phyloP scores from a whole-genome alignment of 495 filamentous ascomycete species.

The Melanomma pulvis-pyrius region DNA sequence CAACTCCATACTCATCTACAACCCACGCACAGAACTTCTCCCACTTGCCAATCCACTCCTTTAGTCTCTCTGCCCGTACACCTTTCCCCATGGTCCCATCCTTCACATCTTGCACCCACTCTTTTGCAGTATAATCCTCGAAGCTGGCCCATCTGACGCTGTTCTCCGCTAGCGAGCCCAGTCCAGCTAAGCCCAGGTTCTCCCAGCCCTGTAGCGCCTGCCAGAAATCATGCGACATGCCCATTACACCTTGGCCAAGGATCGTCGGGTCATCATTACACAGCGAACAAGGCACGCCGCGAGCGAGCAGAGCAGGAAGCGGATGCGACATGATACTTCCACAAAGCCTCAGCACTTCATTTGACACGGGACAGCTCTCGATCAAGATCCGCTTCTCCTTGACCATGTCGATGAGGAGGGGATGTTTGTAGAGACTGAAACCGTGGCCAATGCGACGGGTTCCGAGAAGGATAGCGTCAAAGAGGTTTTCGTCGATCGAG shows the following conservation, averaged over 20 bases:
- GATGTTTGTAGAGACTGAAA: slow-evolving; percentile 87
- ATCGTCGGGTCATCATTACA: slow-evolving; percentile 87
- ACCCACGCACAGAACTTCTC: slow-evolving; percentile 93
- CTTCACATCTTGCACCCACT: slow-evolving; percentile 71
- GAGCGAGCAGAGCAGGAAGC: slow-evolving; percentile 79
- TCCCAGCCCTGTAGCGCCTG: slow-evolving; percentile 84
- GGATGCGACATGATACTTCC: slow-evolving; percentile 77
- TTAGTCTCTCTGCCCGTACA: slow-evolving; percentile 68
- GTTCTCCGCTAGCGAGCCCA: slow-evolving; percentile 87
- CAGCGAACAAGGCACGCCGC: slow-evolving; percentile 75
- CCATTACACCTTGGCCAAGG: slow-evolving; percentile 72
- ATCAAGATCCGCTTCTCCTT: slow-evolving; percentile 85
- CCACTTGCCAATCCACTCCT: slow-evolving; percentile 78
- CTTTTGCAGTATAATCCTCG: slow-evolving; percentile 69
- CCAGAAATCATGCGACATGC: slow-evolving; percentile 89
- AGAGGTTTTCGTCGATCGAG: slow-evolving; percentile 78
- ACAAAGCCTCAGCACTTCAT: slow-evolving; percentile 78
- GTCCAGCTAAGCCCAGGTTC: slow-evolving; percentile 77
- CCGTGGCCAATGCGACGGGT: slow-evolving; percentile 88
- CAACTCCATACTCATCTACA: slow-evolving; percentile 70
- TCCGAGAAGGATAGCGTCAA: slow-evolving; percentile 85
- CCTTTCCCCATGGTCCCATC: slow-evolving; percentile 76
- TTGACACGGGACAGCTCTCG: slow-evolving; percentile 85
- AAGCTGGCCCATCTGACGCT: slow-evolving; percentile 88
- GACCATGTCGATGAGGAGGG: slow-evolving; percentile 80